These are phyloP conservation scores for Tylopilus vinaceipallidus DNA, from an alignment of 768 basidiomycete genomes.

Conservation along the genomic window DNA sequence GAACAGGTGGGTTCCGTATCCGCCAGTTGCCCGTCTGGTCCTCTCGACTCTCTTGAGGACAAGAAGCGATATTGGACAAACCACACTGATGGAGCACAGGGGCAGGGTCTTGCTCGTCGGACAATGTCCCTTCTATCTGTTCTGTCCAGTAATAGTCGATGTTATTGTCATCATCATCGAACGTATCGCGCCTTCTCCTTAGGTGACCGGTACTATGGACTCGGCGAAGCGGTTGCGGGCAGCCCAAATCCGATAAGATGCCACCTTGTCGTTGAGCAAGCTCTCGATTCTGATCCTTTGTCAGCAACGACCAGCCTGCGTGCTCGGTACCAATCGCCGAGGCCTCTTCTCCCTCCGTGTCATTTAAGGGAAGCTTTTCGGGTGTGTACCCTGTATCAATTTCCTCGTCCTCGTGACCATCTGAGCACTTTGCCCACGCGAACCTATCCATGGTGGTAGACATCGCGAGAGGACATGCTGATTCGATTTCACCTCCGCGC, in stretches of 20 bases:
- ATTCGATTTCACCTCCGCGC: neutral
- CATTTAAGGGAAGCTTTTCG: no score
- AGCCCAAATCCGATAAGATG: neutral
- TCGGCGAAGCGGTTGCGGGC: neutral
- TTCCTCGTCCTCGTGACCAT: no score
- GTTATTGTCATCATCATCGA: slow-evolving; percentile 1
- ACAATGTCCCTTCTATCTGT: slow-evolving; percentile 7
- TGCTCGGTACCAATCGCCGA: neutral
- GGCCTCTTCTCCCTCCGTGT: neutral
- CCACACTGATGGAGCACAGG: neutral
- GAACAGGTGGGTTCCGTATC: neutral
- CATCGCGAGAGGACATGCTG: neutral
- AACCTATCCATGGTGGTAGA: neutral
- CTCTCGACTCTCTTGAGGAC: slow-evolving; percentile 3
- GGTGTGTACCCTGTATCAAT: no score
- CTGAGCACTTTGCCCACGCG: neutral
- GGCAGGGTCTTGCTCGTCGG: neutral
- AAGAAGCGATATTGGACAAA: neutral
- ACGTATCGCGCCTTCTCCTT: neutral
- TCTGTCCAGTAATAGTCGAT: slow-evolving; percentile 8
- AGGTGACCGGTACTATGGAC: neutral
- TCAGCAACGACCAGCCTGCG: neutral
- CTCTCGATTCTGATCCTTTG: neutral
- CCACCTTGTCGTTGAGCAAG: neutral
- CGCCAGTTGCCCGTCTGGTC: slow-evolving; percentile 15